Evolutionary conservation across 352 stramenopile genomes (phyloP), one percentile per base, ranked within the genome.

Genomic region (Phytophthora citricola): DNA sequence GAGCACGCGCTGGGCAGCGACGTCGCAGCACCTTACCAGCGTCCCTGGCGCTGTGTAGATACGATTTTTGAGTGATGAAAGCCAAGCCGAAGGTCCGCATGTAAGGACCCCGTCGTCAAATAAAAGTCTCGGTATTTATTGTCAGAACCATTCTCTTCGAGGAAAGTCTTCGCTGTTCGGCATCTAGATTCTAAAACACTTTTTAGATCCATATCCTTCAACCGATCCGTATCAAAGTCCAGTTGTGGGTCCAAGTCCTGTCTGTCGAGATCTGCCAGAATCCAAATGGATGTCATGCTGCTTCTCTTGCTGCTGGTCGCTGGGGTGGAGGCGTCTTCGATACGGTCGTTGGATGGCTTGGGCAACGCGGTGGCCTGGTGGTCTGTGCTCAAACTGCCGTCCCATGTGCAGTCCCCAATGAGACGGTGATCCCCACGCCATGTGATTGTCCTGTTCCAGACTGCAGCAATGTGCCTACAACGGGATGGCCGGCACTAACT

Each of bases 311-410:
- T 80, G 41, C 26, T 71, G 57, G 41, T 54, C 31, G 43, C 14
- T 10, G 41, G 31, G 52, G 62, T 53, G 32, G 50, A 43, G 29
- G 52, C 8, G 7, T 15, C 58, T 2, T 44, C 77, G 22, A 44
- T 90, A 11, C 73, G 71, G 58, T 84, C 86, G 34, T 75, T 89
- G 22, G 76, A 94, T 69, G 86, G 86, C 3, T 63, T 81, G 7
- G 84, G 82, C 7, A 52, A 61, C 6, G 77, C 83, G 7, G 86
- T 94, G 53, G 75, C 73, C 8, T 94, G 86, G 86, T 94, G 83
- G 78, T 69, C 78, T 2, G 81, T 92, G 47, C 78, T 92, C 55
- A 94, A 94, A 66, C 66, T 94, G 52, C 86, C 86, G 8, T 69
- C 73, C 52, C 71, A 81, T 27, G 69, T 85, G n/a, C 74, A 73